Percentiles rank a stretch among this genome's conserved stretches.
These are phyloP conservation scores for Fraxinus greggii DNA, from an alignment of 305 asterid species.

Conservation along the genomic window DNA sequence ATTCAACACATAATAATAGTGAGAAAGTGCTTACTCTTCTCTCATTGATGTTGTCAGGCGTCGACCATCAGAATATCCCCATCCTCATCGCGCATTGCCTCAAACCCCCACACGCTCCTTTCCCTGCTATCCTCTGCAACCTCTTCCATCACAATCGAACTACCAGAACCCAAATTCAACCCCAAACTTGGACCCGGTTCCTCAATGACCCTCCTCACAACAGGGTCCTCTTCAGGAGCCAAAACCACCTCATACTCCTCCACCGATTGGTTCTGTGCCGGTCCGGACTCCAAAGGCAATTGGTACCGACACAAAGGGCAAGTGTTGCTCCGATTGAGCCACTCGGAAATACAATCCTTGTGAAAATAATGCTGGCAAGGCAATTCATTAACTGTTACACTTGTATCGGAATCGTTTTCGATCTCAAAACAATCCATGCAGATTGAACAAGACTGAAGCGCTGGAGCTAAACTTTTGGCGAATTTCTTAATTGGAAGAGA, in stretches of 20 bases:
- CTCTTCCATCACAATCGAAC: conserved; percentile 17
- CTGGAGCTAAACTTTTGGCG: conserved; percentile 27
- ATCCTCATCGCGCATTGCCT: conserved; percentile 53
- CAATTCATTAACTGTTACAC: conserved; percentile 33
- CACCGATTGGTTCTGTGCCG: conserved; percentile 14
- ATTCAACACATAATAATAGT: conserved; percentile 24
- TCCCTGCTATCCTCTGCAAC: conserved; percentile 20
- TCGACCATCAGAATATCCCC: conserved; percentile 67
- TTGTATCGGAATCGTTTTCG: conserved; percentile 8
- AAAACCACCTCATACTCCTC: conserved; percentile 21
- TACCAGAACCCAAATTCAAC: background rate
- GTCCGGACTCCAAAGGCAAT: conserved; percentile 34
- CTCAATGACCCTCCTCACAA: background rate
- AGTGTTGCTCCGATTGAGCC: conserved; percentile 52
- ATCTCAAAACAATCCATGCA: conserved; percentile 55
- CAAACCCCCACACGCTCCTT: conserved; percentile 24
- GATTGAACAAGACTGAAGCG: conserved; percentile 43
- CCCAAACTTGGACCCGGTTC: conserved; percentile 21
- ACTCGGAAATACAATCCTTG: conserved; percentile 47
- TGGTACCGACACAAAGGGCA: conserved; percentile 60
- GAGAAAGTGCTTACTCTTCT: conserved; percentile 16
- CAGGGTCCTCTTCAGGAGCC: conserved; percentile 15
- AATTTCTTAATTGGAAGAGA: conserved; percentile 38
- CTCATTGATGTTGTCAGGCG: conserved; percentile 30
- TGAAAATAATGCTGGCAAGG: conserved; percentile 58